These are phyloP conservation scores for Saxispiralis lemnorum DNA, from an alignment of 495 filamentous ascomycete species.

Conservation along the genomic window DNA sequence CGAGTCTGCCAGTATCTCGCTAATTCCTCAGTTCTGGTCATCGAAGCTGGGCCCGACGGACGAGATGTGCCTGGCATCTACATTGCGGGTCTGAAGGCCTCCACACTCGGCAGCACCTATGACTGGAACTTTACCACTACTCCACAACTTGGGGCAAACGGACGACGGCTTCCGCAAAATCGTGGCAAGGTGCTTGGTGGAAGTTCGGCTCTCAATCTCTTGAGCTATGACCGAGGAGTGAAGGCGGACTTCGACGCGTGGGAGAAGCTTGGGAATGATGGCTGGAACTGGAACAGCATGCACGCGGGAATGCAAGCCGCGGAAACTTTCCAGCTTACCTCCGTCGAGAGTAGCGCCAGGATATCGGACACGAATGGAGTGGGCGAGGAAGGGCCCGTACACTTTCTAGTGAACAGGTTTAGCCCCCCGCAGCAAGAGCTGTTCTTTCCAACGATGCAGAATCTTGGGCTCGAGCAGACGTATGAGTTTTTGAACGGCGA, in stretches of 20 bases:
- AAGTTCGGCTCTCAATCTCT: slow-evolving; percentile 11
- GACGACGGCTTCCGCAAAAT: no score
- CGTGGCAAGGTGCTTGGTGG: slow-evolving; percentile 16
- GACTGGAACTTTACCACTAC: slow-evolving; percentile 17
- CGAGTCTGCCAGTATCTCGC: slow-evolving; percentile 5
- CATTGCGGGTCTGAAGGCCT: slow-evolving; percentile 13
- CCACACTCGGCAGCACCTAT: slow-evolving; percentile 11
- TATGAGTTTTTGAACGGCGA: slow-evolving; percentile 23
- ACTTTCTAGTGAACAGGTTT: no score
- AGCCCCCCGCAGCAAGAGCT: slow-evolving; percentile 16
- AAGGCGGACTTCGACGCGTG: slow-evolving; percentile 16
- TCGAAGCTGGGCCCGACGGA: slow-evolving; percentile 17
- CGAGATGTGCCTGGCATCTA: slow-evolving; percentile 4
- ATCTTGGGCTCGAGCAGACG: slow-evolving; percentile 20
- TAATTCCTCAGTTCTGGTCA: slow-evolving; percentile 17
- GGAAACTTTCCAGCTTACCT: no score
- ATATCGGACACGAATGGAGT: slow-evolving; percentile 13
- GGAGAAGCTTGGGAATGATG: slow-evolving; percentile 12
- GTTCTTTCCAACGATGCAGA: slow-evolving; percentile 21
- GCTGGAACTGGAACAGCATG: slow-evolving; percentile 6
- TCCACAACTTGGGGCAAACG: slow-evolving; percentile 10
- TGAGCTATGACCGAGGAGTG: slow-evolving; percentile 15
- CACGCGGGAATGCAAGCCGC: no score
- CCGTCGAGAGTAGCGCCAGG: slow-evolving; percentile 2
- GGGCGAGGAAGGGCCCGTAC: slow-evolving; percentile 9